phyloP scores from a whole-genome alignment of 2,329 filamentous ascomycete genomes.

The Pseudomassariella vexata region DNA sequence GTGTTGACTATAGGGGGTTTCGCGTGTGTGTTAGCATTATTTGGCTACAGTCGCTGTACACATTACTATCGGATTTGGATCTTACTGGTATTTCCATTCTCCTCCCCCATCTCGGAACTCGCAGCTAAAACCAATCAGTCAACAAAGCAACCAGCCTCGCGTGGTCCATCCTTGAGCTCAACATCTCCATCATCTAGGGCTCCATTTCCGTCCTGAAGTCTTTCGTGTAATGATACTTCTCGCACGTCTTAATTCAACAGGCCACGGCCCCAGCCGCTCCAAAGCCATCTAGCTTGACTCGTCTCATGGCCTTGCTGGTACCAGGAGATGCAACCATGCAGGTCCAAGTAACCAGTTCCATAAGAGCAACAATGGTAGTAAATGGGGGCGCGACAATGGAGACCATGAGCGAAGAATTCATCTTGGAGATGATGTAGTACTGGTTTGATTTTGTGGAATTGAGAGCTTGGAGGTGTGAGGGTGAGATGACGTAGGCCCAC shows the following conservation, averaged over 20 bases:
- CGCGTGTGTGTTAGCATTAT: constrained; percentile 17
- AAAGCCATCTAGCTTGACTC: too few relatives aligned
- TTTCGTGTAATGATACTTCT: constrained; percentile 14
- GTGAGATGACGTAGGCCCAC: too few relatives aligned
- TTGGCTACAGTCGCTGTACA: constrained; percentile 12
- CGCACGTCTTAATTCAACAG: constrained; percentile 9
- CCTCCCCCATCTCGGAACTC: not conserved
- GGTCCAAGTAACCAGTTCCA: too few relatives aligned
- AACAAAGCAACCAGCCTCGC: constrained; percentile 14
- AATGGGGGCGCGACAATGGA: not conserved
- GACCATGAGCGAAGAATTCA: too few relatives aligned
- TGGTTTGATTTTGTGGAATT: too few relatives aligned
- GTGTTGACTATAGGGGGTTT: constrained; percentile 29
- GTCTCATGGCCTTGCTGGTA: too few relatives aligned
- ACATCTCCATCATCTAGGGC: constrained; percentile 19
- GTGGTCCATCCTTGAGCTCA: constrained; percentile 19
- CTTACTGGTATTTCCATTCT: constrained; percentile 8
- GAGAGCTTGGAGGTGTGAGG: too few relatives aligned
- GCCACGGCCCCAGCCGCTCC: not conserved
- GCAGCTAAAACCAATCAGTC: constrained; percentile 1
- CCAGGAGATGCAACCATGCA: too few relatives aligned
- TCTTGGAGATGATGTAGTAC: too few relatives aligned
- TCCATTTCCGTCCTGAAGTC: constrained; percentile 18
- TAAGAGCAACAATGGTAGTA: not conserved
- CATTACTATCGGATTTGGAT: constrained; percentile 10